These are phyloP conservation scores for Clathrus columnatus DNA, from an alignment of 768 basidiomycete species.

Conservation along the genomic window DNA sequence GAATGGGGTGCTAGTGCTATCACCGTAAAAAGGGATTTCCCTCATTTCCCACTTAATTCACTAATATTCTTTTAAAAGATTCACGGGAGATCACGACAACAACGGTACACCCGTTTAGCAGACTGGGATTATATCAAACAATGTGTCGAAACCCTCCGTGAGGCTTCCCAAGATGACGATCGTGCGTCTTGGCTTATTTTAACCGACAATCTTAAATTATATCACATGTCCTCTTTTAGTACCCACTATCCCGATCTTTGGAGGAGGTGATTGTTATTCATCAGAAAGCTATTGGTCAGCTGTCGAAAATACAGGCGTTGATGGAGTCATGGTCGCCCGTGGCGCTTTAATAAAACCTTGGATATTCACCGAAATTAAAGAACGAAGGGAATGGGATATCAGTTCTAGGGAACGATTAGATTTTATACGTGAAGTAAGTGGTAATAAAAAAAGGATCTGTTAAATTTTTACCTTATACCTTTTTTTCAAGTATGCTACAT, in stretches of 20 bases:
- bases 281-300: conserved; percentile 72
- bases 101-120: conserved; percentile 84
- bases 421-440: conserved; percentile 58
- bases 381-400: conserved; percentile 89
- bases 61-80: conserved; percentile 52
- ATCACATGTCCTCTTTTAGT: conserved; percentile 34
- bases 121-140: conserved; percentile 92
- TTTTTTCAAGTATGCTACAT: conserved; percentile 65
- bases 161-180: conserved; percentile 60
- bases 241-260: conserved; percentile 86
- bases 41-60: conserved; percentile 28
- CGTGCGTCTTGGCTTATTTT: conserved; percentile 32
- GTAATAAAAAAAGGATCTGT: neutral
- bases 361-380: conserved; percentile 94
- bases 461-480: neutral
- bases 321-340: conserved; percentile 91
- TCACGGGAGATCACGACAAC: conserved; percentile 93
- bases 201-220: neutral
- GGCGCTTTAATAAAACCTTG: conserved; percentile 95
- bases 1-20: conserved; percentile 49
- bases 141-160: conserved; percentile 76
- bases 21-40: conserved; percentile 30
- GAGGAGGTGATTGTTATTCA: conserved; percentile 93
- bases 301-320: conserved; percentile 74
- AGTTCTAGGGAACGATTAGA: conserved; percentile 77